These are phyloP conservation scores for Ogataea henricii DNA, from an alignment of 805 yeast genomes.

Conservation along the genomic window DNA sequence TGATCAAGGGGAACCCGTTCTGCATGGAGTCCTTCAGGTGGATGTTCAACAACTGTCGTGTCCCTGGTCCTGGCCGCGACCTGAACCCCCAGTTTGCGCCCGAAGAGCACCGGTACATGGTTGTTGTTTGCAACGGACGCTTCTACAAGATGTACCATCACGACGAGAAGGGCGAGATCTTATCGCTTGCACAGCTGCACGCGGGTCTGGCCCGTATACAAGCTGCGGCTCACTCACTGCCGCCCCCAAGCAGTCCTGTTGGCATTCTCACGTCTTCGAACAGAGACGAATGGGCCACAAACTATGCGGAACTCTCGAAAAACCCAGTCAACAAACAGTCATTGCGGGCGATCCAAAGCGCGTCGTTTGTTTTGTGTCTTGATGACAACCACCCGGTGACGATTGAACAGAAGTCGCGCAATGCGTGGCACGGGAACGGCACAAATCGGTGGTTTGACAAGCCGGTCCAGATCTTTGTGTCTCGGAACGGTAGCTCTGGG, in stretches of 20 bases:
- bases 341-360: constrained; percentile 66
- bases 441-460: constrained; percentile 88
- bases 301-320: constrained; percentile 56
- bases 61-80: constrained; percentile 71
- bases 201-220: constrained; percentile 61
- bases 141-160: constrained; percentile 78
- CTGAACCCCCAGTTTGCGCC: constrained; percentile 50
- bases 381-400: constrained; percentile 75
- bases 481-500: constrained; percentile 85
- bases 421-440: constrained; percentile 96
- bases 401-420: constrained; percentile 78
- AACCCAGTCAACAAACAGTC: constrained; percentile 64
- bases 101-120: constrained; percentile 61
- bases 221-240: constrained; percentile 33
- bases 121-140: constrained; percentile 73
- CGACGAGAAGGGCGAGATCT: constrained; percentile 42
- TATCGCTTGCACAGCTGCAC: constrained; percentile 52
- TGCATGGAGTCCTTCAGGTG: constrained; percentile 92
- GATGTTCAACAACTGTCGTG: constrained; percentile 88
- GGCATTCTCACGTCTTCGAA: constrained; percentile 83
- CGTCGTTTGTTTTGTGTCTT: constrained; percentile 79
- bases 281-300: constrained; percentile 76
- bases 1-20: constrained; percentile 71
- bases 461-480: constrained; percentile 80
- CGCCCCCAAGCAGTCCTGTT: constrained; percentile 52